Evolutionary conservation across 768 basidiomycete species (phyloP).

Genomic region (Psilocybe azurescens): DNA sequence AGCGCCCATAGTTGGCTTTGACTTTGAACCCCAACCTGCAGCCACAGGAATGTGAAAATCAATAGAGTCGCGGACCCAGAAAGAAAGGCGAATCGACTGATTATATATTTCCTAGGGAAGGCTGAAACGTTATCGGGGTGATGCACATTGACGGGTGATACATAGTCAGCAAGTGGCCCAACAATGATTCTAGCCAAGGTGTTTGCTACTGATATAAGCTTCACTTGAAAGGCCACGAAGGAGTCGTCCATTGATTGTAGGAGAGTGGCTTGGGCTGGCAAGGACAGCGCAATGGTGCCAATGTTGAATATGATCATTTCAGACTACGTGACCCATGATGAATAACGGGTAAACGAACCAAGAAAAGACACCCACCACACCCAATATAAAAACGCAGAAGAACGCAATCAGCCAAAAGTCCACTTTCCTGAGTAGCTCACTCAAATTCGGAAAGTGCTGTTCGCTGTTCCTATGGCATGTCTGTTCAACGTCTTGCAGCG

Average conservation of each 20-base stretch:
- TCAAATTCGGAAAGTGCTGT: slow-evolving; percentile 29
- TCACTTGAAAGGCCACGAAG: slow-evolving; percentile 69
- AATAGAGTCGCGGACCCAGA: slow-evolving; percentile 53
- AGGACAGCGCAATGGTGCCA: slow-evolving; percentile 73
- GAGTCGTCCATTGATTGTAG: slow-evolving; percentile 28
- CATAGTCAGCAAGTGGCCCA: slow-evolving; percentile 74
- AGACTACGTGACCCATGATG: slow-evolving; percentile 41
- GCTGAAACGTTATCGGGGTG: slow-evolving; percentile 39
- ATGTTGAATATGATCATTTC: slow-evolving; percentile 89
- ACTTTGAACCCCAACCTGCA: slow-evolving; percentile 49
- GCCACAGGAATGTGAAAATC: slow-evolving; percentile 58
- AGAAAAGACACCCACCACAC: slow-evolving; percentile 56
- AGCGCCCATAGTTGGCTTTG: slow-evolving; percentile 69
- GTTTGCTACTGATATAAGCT: slow-evolving; percentile 71
- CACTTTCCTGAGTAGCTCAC: slow-evolving; percentile 53
- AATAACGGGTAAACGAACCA: neutral
- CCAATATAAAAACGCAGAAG: slow-evolving; percentile 59
- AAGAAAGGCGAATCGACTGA: slow-evolving; percentile 71
- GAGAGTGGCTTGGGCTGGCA: slow-evolving; percentile 39
- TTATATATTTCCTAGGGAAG: slow-evolving; percentile 51
- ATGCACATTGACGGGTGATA: slow-evolving; percentile 64
- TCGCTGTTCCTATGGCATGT: neutral
- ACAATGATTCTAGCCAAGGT: slow-evolving; percentile 70
- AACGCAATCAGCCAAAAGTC: slow-evolving; percentile 71
- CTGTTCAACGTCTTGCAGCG: neutral